Base-by-base conservation (phyloP, 2,329 filamentous ascomycete genomes). In the Fusarium nodosum region DNA sequence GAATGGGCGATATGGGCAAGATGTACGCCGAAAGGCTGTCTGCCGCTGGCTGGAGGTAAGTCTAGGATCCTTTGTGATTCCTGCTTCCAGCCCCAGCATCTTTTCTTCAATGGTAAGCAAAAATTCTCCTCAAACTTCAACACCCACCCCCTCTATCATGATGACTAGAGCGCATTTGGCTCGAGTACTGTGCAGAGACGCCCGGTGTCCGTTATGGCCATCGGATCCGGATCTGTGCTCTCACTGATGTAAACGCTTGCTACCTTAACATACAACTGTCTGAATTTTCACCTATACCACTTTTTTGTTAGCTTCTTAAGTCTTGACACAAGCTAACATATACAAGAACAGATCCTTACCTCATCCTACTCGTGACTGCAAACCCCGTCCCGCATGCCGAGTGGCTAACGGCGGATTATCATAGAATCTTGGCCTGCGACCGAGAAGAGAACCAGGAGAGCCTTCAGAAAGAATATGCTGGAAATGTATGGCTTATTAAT, bases 131-230 rank as follows among this genome's bases (percentile, higher is more conserved):
- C 33, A 60, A 57, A 22, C 46, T 30, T 55, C 36, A 38, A 50
- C 26, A 20, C 34, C 26, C 50, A 55, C 41, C 51, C 62, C 65
- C 60, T 76, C 58, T 64, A 76, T 79, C 80, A 94, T 97, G 95
- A 98, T 98, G 95, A 98, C 95, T 93, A 95, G 95, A 98, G 95
- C 94, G 95, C 95, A 98, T 98, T 98, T 98, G 95, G 95, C 95
- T 98, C 93, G 95, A 98, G 95, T 87, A 97, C 94, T 89, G 89
- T 85, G 82, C 84, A 85, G 83, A 82, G 83, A 79, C 81, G 81
- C 82, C 84, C 84, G 85, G 85, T 82, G 83, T 82, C 85, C 91
- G 92, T 90, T 97, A 91, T 87, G 95, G 93, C 91, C 85, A 82
- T 83, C 83, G 82, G 82, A 83, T 75, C 77, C 78, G 72, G 79